Conservation (phyloP, 1,284 basidiomycete genomes). For the Neonothopanus nambi region DNA sequence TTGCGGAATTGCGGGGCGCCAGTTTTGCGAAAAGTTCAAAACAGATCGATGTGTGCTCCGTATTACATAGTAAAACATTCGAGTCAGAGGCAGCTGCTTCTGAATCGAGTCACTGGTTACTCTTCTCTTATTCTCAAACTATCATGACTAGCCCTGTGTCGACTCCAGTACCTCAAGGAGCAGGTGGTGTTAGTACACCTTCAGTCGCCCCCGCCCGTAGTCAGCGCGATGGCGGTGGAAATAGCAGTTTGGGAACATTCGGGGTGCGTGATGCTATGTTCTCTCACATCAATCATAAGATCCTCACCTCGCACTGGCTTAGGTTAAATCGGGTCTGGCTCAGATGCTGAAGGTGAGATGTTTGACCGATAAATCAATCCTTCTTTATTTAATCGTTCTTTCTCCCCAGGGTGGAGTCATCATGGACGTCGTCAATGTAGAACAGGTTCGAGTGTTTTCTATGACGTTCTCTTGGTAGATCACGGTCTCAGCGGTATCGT, state of each 20-base stretch:
- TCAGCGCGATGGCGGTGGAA: constrained; percentile 54
- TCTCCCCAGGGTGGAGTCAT: constrained; percentile 77
- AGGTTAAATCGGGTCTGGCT: constrained; percentile 93
- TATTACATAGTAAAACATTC: too few species aligned
- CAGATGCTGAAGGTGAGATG: constrained; percentile 87
- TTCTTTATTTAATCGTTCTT: constrained; percentile 21
- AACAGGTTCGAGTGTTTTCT: constrained; percentile 54
- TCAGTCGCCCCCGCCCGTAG: constrained; percentile 57
- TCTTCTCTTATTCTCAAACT: constrained; percentile 4
- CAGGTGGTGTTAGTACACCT: constrained; percentile 33
- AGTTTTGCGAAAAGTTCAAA: too few species aligned
- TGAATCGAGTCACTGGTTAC: constrained; percentile 6
- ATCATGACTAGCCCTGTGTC: constrained; percentile 17
- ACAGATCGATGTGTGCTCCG: too few species aligned
- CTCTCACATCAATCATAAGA: not conserved
- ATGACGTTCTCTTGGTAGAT: not conserved
- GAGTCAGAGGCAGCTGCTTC: not conserved
- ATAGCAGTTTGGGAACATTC: constrained; percentile 78
- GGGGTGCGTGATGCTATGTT: constrained; percentile 47
- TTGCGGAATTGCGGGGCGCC: too few species aligned
- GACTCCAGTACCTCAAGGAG: constrained; percentile 36
- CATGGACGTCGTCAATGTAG: constrained; percentile 87
- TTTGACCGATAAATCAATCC: constrained; percentile 9
- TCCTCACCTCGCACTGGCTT: constrained; percentile 14
- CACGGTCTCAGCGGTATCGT: constrained; percentile 8